Evolutionary conservation across 1,139 yeast genomes (phyloP).

Genomic region (Scheffersomyces quercinus): DNA sequence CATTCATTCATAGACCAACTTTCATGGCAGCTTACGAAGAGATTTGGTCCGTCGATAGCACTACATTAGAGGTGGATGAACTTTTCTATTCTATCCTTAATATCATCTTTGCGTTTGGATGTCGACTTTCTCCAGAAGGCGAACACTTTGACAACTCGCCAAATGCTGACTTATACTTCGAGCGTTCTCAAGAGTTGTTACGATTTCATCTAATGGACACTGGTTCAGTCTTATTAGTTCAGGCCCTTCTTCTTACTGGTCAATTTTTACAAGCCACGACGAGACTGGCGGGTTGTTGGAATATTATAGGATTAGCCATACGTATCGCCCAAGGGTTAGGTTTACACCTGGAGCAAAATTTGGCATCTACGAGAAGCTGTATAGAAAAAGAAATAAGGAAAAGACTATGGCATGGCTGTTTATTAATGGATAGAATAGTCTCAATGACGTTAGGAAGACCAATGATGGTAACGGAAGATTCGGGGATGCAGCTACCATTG

Average conservation of each 20-base stretch:
- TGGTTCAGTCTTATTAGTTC: conserved; percentile 12
- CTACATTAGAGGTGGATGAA: conserved; percentile 8
- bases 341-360: conserved; percentile 7
- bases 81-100: conserved; percentile 12
- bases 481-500: conserved; percentile 6
- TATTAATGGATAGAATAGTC: conserved; percentile 13
- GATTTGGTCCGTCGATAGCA: conserved; percentile 9
- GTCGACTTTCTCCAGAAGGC: conserved; percentile 10
- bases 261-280: conserved; percentile 13
- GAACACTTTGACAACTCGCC: conserved; percentile 1
- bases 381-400: conserved; percentile 11
- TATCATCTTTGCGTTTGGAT: conserved; percentile 13
- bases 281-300: conserved; percentile 12
- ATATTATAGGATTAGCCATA: neutral
- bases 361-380: conserved; percentile 5
- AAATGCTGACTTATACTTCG: conserved; percentile 11
- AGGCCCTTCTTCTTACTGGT: conserved; percentile 12
- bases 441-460: conserved; percentile 13
- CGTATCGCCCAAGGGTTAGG: neutral
- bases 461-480: conserved; percentile 12
- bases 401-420: conserved; percentile 13
- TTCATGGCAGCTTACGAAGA: conserved; percentile 21
- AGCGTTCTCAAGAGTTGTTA: conserved; percentile 10
- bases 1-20: conserved; percentile 21
- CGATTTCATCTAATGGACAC: conserved; percentile 12